A percentile compares a stretch with the other conserved stretches of the same genome.
Evolutionary conservation across 176 grass and related monocot genomes (phyloP).

Genomic region (Alloteropsis semialata): DNA sequence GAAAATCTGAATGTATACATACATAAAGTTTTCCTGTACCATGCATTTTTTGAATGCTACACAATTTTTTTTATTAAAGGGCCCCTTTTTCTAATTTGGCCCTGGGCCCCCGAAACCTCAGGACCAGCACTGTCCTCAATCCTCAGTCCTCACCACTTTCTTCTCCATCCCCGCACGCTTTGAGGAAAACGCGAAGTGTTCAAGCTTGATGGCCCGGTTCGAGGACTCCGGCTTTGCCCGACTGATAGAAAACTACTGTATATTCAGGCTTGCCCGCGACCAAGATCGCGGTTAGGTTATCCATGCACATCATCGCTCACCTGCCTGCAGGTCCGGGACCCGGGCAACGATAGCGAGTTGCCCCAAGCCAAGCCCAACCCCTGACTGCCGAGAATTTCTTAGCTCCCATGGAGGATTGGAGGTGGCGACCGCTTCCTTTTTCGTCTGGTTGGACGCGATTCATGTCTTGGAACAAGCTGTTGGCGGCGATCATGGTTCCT

Average conservation of each 20-base stretch:
- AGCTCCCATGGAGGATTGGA: background rate
- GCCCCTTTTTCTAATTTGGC: too few species aligned
- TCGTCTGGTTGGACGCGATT: background rate
- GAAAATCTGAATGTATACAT: too few species aligned
- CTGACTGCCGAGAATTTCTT: background rate
- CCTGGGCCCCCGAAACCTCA: too few species aligned
- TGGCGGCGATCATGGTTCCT: background rate
- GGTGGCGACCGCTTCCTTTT: background rate
- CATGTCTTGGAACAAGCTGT: background rate
- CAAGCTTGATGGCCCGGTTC: background rate
- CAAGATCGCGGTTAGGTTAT: conserved; percentile 24
- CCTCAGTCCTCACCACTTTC: background rate
- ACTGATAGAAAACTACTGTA: background rate
- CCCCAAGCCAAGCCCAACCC: background rate
- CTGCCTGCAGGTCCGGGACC: background rate
- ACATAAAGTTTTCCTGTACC: too few species aligned
- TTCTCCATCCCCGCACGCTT: background rate
- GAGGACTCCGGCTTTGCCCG: background rate
- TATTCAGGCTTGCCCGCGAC: background rate
- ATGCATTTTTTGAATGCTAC: too few species aligned
- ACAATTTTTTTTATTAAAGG: too few species aligned
- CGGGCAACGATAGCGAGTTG: background rate
- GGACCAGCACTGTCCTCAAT: too few species aligned
- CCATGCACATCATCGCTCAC: background rate
- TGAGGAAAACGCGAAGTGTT: background rate